Percentiles rank a stretch among this genome's conserved stretches.
phyloP scores from a whole-genome alignment of 768 basidiomycete species.

The Suillus occidentalis region DNA sequence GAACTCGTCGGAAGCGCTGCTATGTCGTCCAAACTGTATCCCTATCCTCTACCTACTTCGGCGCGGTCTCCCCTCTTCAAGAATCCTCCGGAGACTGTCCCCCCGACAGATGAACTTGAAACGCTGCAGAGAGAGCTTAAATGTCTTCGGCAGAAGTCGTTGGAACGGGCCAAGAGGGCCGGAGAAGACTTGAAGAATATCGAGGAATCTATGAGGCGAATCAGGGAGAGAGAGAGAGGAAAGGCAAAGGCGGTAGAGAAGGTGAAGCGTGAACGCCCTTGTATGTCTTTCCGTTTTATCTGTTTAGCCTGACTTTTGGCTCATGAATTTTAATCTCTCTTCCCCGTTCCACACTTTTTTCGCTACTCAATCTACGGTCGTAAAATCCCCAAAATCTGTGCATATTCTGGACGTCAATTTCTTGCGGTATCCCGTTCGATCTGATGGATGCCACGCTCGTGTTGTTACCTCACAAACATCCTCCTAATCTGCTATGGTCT shows the following conservation, averaged over 20 bases:
- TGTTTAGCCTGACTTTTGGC: constrained; percentile 13
- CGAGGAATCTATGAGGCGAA: constrained; percentile 72
- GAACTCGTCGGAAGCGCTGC: constrained; percentile 24
- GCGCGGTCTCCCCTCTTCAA: constrained; percentile 63
- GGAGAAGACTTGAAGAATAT: constrained; percentile 72
- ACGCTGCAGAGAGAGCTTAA: constrained; percentile 61
- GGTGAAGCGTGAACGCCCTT: constrained; percentile 71
- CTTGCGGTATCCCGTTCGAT: neutral
- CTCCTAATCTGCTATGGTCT: constrained; percentile 7
- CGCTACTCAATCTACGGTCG: constrained; percentile 12
- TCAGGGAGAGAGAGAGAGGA: constrained; percentile 75
- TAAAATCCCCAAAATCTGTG: constrained; percentile 13
- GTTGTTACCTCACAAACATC: neutral
- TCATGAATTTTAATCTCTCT: constrained; percentile 18
- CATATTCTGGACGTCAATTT: neutral
- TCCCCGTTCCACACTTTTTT: constrained; percentile 9
- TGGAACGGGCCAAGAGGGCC: constrained; percentile 72
- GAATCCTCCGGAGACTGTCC: constrained; percentile 63
- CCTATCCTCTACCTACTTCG: constrained; percentile 47
- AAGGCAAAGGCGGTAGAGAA: constrained; percentile 72
- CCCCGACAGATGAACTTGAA: constrained; percentile 73
- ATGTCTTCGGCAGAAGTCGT: constrained; percentile 48
- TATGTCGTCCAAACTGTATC: constrained; percentile 65
- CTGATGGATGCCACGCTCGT: neutral
- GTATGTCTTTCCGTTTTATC: constrained; percentile 49